These are phyloP conservation scores for Quercus wislizeni DNA, from an alignment of 306 rosid species.

Conservation along the genomic window DNA sequence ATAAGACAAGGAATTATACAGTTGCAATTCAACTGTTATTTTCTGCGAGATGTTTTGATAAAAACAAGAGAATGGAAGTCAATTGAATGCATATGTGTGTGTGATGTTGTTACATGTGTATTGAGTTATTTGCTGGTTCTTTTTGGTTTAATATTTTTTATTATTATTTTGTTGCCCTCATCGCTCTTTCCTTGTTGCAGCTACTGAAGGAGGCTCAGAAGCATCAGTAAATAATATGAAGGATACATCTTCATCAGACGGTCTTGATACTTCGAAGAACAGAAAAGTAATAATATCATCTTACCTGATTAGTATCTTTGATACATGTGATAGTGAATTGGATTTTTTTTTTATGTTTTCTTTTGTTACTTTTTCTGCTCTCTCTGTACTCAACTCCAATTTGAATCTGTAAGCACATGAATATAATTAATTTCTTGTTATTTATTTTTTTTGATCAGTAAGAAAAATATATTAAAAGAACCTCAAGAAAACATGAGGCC, in stretches of 20 bases:
- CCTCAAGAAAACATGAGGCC: too few relatives aligned
- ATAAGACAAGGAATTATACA: neutral
- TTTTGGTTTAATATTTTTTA: conserved; percentile 24
- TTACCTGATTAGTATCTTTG: conserved; percentile 17
- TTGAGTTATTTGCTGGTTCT: conserved; percentile 3
- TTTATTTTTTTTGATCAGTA: neutral
- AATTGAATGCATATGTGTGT: neutral
- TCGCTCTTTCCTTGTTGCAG: conserved; percentile 42
- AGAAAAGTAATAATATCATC: conserved; percentile 50
- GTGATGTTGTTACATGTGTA: conserved; percentile 6
- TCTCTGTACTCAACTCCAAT: neutral
- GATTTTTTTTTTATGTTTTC: neutral
- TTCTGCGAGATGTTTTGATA: neutral
- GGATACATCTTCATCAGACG: conserved; percentile 41
- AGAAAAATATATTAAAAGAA: too few relatives aligned
- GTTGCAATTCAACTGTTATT: neutral
- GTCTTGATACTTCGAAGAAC: conserved; percentile 45
- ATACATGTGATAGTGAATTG: neutral
- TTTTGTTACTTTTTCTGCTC: neutral
- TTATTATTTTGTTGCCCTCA: conserved; percentile 21
- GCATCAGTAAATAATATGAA: conserved; percentile 33
- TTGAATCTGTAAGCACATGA: neutral
- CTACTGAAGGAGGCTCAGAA: conserved; percentile 38
- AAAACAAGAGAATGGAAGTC: neutral
- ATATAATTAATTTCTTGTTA: neutral